Base-by-base conservation (phyloP, 2,329 filamentous ascomycete species). In the Sporothrix phasma region DNA sequence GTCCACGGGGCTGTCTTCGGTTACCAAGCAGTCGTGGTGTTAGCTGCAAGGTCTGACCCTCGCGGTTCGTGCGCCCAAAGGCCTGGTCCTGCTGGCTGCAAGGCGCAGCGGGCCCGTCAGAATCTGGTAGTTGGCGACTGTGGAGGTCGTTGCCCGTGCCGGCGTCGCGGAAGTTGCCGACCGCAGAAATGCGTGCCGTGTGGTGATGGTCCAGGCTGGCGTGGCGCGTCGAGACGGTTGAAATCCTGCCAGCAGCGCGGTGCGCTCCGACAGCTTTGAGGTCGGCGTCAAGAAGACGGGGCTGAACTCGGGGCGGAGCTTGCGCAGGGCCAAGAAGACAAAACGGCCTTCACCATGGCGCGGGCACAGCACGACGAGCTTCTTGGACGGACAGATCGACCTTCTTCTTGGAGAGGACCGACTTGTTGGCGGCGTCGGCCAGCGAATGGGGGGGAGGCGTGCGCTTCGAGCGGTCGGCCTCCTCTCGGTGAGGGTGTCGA, bases 61-160 rank as follows among this genome's bases (percentile, higher is more conserved):
- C 66, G 45, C 68, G 67, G 66, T 69, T 69, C 19, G 68, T 69
- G 39, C 68, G 68, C 1, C 67, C 66, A 68, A 69, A 69, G 7
- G 68, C 68, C 66, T 69, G 68, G 56, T 68, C 65, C 53, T 68
- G 65, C 45, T 68, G 66, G 64, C 67, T 68, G 66, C 47, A 60
- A 69, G 62, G 11, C 69, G 66, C 65, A 69, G 54, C 26, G 68
- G 67, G 7, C 68, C 68, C 2, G 69, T 69, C 37, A 69, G 58
- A 34, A 69, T 64, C 67, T 69, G 69, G 67, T 69, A 70, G 64
- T 58, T 69, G 61, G 66, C 68, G 3, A 66, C 65, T 3, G 62
- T 59, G 0, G n/a, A 69, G 62, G 58, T 69, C 67, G 63, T 67
- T 67, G 49, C 67, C 68, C 1, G 68, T 69, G 54, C 68, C 68